Base-by-base conservation (phyloP, 768 basidiomycete genomes). In the Dentipellis fragilis region DNA sequence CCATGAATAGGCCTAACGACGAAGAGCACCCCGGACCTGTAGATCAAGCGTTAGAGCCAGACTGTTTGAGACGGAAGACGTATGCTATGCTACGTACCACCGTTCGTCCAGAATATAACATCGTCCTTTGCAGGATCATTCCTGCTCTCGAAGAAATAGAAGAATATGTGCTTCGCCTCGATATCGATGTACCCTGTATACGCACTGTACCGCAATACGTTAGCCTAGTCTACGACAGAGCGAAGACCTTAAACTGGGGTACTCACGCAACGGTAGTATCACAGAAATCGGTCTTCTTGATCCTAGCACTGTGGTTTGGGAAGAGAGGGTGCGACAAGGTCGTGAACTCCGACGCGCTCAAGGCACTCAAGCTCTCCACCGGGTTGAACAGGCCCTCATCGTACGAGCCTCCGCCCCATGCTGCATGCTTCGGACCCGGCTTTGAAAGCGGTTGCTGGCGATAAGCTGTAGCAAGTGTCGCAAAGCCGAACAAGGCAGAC, bases 161-260 rank as follows among this genome's bases (percentile, higher is more conserved):
- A 87, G 67, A 83, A 84, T 45, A 84, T 54, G 59, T 84, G 83
- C 54, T 81, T 77, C 17, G 81, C 80, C 63, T 80, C 71, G 47
- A 83, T 73, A 21, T 19, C 84, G 54, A 86, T 82, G 60, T 85
- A 85, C 10, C 84, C 84, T 0, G 83, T 83, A 64, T 80, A 86
- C 1, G 76, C 69, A 21, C 80, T 83, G 37, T n/a, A 10, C n/a
- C 57, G 42, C 21, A 58, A 12, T 16, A n/a, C 2, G 19, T 19
- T 17, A 45, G 42, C 42, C 16, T 14, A 45, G 19, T 19, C 16
- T 11, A 14, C 8, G 40, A 42, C 11, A n/a, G 40, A 42, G 12
- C 14, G 16, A 42, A 42, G 40, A 12, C 40, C n/a, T n/a, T n/a
- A n/a, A n/a, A n/a, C n/a, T n/a, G n/a, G n/a, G n/a, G 29, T 29